A percentile compares a stretch with the other conserved stretches of the same genome.
Conservation (phyloP, 2,329 filamentous ascomycete species). For the Seiridium unicorne region DNA sequence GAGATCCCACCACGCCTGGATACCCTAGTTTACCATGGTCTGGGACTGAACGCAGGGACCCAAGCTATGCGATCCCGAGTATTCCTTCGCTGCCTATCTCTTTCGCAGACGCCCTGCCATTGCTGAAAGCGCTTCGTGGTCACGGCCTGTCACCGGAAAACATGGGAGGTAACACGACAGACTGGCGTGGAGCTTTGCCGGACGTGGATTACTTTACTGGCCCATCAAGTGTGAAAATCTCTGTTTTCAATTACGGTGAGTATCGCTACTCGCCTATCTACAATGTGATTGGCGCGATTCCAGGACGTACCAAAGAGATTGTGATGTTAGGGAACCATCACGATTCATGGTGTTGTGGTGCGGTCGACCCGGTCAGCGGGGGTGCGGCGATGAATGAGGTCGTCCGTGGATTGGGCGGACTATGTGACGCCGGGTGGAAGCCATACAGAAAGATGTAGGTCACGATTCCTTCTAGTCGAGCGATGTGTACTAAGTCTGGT, state of each 20-base stretch:
- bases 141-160: constrained; percentile 47
- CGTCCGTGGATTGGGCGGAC: constrained; percentile 62
- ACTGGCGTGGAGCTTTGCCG: constrained; percentile 14
- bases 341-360: constrained; percentile 73
- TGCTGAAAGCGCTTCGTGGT: constrained; percentile 68
- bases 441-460: constrained; percentile 34
- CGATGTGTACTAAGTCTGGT: not conserved
- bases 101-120: constrained; percentile 65
- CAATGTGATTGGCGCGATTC: constrained; percentile 70
- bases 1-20: constrained; percentile 69
- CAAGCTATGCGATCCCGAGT: constrained; percentile 43
- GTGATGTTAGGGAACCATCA: constrained; percentile 71
- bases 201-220: constrained; percentile 13
- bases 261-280: constrained; percentile 16
- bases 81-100: constrained; percentile 70
- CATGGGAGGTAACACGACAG: constrained; percentile 1
- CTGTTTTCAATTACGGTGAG: constrained; percentile 49
- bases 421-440: constrained; percentile 66
- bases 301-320: constrained; percentile 67
- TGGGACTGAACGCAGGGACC: constrained; percentile 55
- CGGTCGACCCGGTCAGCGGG: constrained; percentile 70
- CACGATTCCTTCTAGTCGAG: not conserved
- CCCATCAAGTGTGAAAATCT: constrained; percentile 40
- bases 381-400: constrained; percentile 69
- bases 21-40: constrained; percentile 68